These are phyloP conservation scores for Peltaster fructicola DNA, from an alignment of 2,329 filamentous ascomycete species.

Conservation along the genomic window DNA sequence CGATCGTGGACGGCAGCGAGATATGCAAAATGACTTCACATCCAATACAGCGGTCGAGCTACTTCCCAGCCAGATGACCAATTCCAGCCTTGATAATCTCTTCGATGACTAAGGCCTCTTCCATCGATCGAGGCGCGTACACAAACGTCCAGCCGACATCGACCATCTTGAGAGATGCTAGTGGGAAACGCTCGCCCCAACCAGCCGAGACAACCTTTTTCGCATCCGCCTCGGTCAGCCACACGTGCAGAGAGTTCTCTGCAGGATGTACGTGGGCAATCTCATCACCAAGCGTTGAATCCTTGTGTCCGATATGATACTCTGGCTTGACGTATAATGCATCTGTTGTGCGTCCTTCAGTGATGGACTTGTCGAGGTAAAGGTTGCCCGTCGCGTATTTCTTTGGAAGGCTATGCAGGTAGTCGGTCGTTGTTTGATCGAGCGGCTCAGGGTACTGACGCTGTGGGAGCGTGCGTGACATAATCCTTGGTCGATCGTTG, in stretches of 20 bases:
- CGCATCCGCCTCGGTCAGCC: constrained; percentile 6
- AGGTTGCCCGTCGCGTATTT: constrained; percentile 3
- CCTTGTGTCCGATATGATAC: constrained; percentile 2
- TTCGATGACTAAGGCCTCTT: too few relatives aligned
- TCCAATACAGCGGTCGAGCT: too few relatives aligned
- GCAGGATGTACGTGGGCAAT: constrained; percentile 8
- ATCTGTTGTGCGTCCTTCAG: constrained; percentile 7
- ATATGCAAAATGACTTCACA: too few relatives aligned
- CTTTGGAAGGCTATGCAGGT: constrained; percentile 5
- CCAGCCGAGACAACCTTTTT: constrained; percentile 5
- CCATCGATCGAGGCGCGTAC: too few relatives aligned
- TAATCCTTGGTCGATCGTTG: constrained; percentile 3
- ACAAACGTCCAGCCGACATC: constrained; percentile 7
- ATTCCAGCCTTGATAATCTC: too few relatives aligned
- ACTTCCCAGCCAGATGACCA: too few relatives aligned
- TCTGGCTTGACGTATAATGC: constrained; percentile 6
- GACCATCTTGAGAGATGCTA: constrained; percentile 5
- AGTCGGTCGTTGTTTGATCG: constrained; percentile 1
- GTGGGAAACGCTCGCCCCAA: constrained; percentile 8
- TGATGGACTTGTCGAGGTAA: constrained; percentile 4
- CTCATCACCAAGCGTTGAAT: constrained; percentile 6
- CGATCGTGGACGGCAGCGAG: too few relatives aligned
- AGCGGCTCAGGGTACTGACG: constrained; percentile 5
- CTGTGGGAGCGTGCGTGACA: constrained; percentile 6
- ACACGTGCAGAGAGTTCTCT: constrained; percentile 9